Conservation (phyloP, 306 rosid species). For the Calophaca sinica region DNA sequence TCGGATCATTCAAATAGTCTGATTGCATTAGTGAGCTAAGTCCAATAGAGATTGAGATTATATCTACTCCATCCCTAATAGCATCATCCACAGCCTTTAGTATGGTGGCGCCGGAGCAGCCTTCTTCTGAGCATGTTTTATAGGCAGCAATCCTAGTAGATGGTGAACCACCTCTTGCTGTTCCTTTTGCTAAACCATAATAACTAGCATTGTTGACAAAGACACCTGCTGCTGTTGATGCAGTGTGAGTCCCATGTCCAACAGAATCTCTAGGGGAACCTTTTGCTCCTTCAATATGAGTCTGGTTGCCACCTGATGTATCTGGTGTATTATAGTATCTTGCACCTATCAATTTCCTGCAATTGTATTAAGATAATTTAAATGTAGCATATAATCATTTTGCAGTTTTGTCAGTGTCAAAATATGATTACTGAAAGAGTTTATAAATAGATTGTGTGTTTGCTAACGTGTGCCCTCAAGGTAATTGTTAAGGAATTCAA, state of each 20-base stretch:
- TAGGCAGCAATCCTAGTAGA: conserved; percentile 80
- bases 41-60: conserved; percentile 91
- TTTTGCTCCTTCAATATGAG: conserved; percentile 42
- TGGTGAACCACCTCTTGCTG: conserved; percentile 83
- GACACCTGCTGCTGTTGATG: conserved; percentile 82
- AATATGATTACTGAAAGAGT: background rate
- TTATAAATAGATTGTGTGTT: no score
- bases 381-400: conserved; percentile 12
- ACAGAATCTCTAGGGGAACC: conserved; percentile 82
- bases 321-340: conserved; percentile 65
- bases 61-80: conserved; percentile 84
- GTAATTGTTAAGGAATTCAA: no score
- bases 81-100: conserved; percentile 93
- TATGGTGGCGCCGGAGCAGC: conserved; percentile 77
- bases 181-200: conserved; percentile 80
- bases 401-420: background rate
- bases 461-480: no score
- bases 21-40: conserved; percentile 66
- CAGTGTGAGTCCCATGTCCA: conserved; percentile 91
- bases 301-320: conserved; percentile 45
- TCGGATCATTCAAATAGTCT: conserved; percentile 74
- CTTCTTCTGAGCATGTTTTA: conserved; percentile 81
- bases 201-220: conserved; percentile 76
- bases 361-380: conserved; percentile 23
- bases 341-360: conserved; percentile 94